phyloP scores from a whole-genome alignment of 2,329 filamentous ascomycete genomes.

The Nothomitra cinnamomea region DNA sequence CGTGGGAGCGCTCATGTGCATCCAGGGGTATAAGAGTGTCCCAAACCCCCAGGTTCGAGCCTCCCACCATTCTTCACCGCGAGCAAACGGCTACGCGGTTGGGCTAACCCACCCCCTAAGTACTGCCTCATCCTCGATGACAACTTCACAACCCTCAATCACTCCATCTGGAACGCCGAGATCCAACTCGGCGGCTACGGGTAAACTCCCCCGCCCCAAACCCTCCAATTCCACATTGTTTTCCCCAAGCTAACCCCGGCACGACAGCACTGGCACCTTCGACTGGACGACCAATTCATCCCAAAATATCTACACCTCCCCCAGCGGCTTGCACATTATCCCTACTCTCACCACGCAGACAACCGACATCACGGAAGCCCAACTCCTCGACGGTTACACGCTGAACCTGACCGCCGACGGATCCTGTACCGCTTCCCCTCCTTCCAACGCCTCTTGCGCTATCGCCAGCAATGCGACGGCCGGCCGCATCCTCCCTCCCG shows the following conservation, averaged over 20 bases:
- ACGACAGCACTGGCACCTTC: constrained; percentile 33
- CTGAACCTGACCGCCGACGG: constrained; percentile 29
- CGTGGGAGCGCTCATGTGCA: constrained; percentile 20
- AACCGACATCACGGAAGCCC: constrained; percentile 21
- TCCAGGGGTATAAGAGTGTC: constrained; percentile 4
- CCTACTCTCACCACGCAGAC: constrained; percentile 30
- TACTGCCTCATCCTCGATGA: constrained; percentile 36
- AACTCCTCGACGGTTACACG: constrained; percentile 25
- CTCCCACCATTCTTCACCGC: neutral
- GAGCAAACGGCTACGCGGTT: too few species aligned
- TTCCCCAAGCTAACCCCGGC: too few species aligned
- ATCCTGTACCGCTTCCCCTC: constrained; percentile 27
- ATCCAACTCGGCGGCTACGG: constrained; percentile 27
- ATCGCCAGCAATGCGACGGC: constrained; percentile 26
- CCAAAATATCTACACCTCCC: constrained; percentile 31
- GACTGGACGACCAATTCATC: constrained; percentile 36
- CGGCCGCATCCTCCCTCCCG: constrained; percentile 31
- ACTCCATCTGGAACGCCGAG: constrained; percentile 31
- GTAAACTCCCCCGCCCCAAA: too few species aligned
- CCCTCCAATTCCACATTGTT: too few species aligned
- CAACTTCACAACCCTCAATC: constrained; percentile 29
- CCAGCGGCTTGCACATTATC: constrained; percentile 35
- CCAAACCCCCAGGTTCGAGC: constrained; percentile 11
- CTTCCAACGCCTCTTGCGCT: constrained; percentile 20
- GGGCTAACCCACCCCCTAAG: too few species aligned